phyloP scores from a whole-genome alignment of 805 yeast genomes.

The Lachancea dasiensis region DNA sequence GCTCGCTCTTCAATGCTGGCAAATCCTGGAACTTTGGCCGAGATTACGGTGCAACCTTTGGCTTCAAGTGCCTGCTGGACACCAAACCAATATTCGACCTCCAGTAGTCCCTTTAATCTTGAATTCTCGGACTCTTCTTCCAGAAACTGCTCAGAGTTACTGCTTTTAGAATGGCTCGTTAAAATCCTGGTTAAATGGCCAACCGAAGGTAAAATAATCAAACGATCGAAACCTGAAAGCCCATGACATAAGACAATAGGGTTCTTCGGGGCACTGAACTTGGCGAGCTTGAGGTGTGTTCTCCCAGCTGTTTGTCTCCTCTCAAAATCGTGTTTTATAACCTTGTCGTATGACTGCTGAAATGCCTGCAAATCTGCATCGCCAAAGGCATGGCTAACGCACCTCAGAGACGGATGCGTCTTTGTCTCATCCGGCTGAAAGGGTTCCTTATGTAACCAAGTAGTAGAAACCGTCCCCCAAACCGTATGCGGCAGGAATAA shows the following conservation, averaged over 20 bases:
- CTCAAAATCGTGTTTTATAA: too few species aligned
- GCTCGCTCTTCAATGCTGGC: slow-evolving; percentile 73
- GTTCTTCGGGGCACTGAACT: slow-evolving; percentile 53
- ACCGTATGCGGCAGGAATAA: neutral
- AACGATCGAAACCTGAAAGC: slow-evolving; percentile 68
- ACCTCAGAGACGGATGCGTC: too few species aligned
- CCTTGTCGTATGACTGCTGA: too few species aligned
- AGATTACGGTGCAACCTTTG: slow-evolving; percentile 62
- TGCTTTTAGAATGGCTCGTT: slow-evolving; percentile 13
- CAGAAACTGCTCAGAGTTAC: slow-evolving; percentile 20
- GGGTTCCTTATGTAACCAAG: too few species aligned
- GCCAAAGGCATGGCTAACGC: too few species aligned
- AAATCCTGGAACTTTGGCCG: slow-evolving; percentile 78
- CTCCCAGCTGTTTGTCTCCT: too few species aligned
- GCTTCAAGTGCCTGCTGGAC: slow-evolving; percentile 53
- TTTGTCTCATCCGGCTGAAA: too few species aligned
- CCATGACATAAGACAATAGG: slow-evolving; percentile 88
- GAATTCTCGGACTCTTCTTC: slow-evolving; percentile 14
- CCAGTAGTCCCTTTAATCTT: slow-evolving; percentile 31
- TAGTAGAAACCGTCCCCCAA: too few species aligned
- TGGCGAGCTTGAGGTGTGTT: slow-evolving; percentile 17
- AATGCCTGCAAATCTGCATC: too few species aligned
- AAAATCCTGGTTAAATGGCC: slow-evolving; percentile 27
- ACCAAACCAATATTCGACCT: slow-evolving; percentile 77
- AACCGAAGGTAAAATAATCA: slow-evolving; percentile 40